Conservation (phyloP, 441 rosid species). For the Corymbia calophylla region DNA sequence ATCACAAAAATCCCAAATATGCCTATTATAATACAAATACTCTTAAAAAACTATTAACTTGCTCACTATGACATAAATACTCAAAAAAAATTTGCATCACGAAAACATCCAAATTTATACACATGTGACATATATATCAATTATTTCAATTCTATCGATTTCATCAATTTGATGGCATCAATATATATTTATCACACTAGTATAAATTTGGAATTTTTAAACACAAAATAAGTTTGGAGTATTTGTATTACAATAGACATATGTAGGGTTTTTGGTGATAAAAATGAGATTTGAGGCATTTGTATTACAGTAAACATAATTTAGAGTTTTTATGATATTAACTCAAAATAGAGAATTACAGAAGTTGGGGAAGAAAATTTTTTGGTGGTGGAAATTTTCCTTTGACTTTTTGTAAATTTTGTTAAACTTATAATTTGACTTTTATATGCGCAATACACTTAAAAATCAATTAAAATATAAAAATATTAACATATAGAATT, state of each 20-base stretch:
- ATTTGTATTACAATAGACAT: accelerated
- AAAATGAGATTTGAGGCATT: too few relatives aligned
- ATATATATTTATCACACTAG: accelerated
- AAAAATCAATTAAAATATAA: too few relatives aligned
- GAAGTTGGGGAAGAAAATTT: not conserved
- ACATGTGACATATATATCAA: accelerated
- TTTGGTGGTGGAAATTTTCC: not conserved
- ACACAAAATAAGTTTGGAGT: accelerated
- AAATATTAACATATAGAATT: too few relatives aligned
- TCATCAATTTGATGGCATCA: too few relatives aligned
- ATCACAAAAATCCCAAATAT: too few relatives aligned
- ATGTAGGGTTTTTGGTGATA: accelerated
- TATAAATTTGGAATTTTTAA: too few relatives aligned
- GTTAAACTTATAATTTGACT: not conserved
- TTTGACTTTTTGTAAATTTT: not conserved
- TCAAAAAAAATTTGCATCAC: too few relatives aligned
- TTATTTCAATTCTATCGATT: too few relatives aligned
- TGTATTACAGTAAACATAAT: too few relatives aligned
- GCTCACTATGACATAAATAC: too few relatives aligned
- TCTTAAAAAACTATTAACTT: not conserved
- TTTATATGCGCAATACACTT: not conserved
- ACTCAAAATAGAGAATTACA: not conserved
- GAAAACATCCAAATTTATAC: too few relatives aligned
- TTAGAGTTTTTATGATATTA: not conserved
- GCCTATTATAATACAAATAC: not conserved